Evolutionary conservation across 176 grass and related monocot genomes (phyloP).

Genomic region (Puya raimondii): DNA sequence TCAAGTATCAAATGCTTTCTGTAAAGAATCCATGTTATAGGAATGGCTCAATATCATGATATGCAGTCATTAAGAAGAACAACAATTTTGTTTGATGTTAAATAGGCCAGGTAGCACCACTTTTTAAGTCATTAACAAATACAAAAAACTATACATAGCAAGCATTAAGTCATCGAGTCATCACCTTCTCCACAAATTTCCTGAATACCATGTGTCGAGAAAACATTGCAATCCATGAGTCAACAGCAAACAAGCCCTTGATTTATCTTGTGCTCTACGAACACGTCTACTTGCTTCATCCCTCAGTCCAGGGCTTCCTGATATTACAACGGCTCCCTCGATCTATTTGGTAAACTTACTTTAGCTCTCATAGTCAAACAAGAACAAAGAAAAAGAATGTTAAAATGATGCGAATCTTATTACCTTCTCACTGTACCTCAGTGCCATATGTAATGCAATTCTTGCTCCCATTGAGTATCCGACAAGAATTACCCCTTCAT

Average conservation of each 20-base stretch:
- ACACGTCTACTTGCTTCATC: conserved; percentile 46
- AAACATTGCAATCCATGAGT: conserved; percentile 62
- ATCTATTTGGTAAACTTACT: conserved; percentile 37
- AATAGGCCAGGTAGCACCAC: background rate
- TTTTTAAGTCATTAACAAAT: conserved; percentile 3
- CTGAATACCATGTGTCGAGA: conserved; percentile 74
- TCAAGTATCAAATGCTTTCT: background rate
- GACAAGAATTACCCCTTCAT: conserved; percentile 53
- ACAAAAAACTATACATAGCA: conserved; percentile 3
- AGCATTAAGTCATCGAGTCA: background rate
- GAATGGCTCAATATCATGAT: background rate
- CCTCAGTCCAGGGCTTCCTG: conserved; percentile 78
- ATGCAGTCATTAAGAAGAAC: background rate
- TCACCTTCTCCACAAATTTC: conserved; percentile 76
- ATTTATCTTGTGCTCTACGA: conserved; percentile 52
- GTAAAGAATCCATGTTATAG: background rate
- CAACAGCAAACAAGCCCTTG: conserved; percentile 64
- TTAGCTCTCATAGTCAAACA: conserved; percentile 21
- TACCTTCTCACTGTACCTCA: conserved; percentile 76
- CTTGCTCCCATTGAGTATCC: conserved; percentile 97
- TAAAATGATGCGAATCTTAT: conserved; percentile 5
- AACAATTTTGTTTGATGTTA: background rate
- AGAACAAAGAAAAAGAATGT: background rate
- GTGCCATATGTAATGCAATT: conserved; percentile 81
- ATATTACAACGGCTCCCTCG: conserved; percentile 75